A percentile compares a stretch with the other conserved stretches of the same genome.
Evolutionary conservation across 257 asterid genomes (phyloP).

Genomic region (Anisodus acutangulus): DNA sequence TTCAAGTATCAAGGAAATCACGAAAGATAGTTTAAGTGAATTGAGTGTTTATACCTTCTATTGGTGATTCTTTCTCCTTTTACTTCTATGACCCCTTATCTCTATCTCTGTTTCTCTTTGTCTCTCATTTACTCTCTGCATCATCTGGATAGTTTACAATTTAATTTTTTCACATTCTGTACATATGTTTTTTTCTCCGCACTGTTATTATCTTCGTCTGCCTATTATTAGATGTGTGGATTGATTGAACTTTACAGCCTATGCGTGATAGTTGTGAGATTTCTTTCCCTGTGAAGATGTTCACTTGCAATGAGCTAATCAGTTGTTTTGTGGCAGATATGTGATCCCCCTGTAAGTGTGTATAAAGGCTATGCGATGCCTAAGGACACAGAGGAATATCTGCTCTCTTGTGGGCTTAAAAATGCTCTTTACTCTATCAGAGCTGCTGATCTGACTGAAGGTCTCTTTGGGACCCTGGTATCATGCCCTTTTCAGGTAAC

Average conservation of each 20-base stretch:
- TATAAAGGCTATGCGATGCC: slow-evolving; percentile 81
- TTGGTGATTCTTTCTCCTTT: neutral
- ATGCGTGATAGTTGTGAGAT: too few species aligned
- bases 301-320: slow-evolving; percentile 19
- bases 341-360: slow-evolving; percentile 93
- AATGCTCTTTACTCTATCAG: slow-evolving; percentile 83
- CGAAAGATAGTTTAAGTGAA: neutral
- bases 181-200: neutral
- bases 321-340: slow-evolving; percentile 54
- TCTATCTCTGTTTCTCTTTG: neutral
- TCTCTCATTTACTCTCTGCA: slow-evolving; percentile 7
- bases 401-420: slow-evolving; percentile 77
- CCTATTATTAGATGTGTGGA: too few species aligned
- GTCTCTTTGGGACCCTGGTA: slow-evolving; percentile 76
- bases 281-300: neutral
- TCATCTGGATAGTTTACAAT: neutral
- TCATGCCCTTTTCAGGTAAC: slow-evolving; percentile 75
- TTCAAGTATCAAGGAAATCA: slow-evolving; percentile 18
- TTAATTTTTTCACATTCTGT: neutral
- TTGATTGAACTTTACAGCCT: too few species aligned
- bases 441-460: slow-evolving; percentile 74
- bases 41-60: slow-evolving; percentile 11
- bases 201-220: neutral
- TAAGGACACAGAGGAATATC: slow-evolving; percentile 83
- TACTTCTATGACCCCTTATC: neutral